A percentile compares a stretch with the other conserved stretches of the same genome.
Evolutionary conservation across 106 monocot genomes (phyloP).

Genomic region (Acorus calamus): DNA sequence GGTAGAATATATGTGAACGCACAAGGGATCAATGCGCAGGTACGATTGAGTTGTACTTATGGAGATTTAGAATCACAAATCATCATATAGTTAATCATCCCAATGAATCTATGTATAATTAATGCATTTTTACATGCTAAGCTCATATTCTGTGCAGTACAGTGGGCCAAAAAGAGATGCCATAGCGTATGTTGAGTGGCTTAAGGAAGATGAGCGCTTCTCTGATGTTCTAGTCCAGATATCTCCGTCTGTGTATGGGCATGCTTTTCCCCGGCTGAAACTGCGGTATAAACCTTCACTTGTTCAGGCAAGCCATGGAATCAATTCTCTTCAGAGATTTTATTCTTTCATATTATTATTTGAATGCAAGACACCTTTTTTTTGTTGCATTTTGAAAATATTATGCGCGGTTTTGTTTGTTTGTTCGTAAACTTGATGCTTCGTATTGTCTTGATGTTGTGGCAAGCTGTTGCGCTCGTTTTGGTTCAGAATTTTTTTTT

Average conservation of each 20-base stretch:
- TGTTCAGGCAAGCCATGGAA: conserved; percentile 72
- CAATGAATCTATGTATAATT: no score
- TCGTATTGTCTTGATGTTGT: no score
- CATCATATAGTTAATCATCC: no score
- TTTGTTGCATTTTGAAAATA: no score
- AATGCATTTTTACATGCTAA: conserved; percentile 8
- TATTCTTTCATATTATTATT: no score
- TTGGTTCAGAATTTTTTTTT: no score
- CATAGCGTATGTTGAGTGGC: conserved; percentile 69
- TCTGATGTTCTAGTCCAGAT: conserved; percentile 71
- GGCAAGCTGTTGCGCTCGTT: no score
- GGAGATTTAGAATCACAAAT: not conserved
- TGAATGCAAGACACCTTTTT: no score
- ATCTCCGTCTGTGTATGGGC: conserved; percentile 60
- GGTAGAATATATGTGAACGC: conserved; percentile 78
- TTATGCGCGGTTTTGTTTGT: no score
- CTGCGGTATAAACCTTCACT: conserved; percentile 96
- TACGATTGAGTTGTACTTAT: not conserved
- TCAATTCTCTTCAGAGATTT: no score
- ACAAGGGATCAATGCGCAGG: conserved; percentile 87
- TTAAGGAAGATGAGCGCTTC: conserved; percentile 69
- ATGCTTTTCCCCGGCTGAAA: conserved; percentile 96
- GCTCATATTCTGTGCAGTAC: conserved; percentile 45
- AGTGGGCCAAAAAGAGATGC: conserved; percentile 88
- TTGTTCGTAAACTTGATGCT: no score